A percentile compares a stretch with the other conserved stretches of the same genome.
Evolutionary conservation across 179 eudicot species (phyloP).

Genomic region (Silene coronaria): DNA sequence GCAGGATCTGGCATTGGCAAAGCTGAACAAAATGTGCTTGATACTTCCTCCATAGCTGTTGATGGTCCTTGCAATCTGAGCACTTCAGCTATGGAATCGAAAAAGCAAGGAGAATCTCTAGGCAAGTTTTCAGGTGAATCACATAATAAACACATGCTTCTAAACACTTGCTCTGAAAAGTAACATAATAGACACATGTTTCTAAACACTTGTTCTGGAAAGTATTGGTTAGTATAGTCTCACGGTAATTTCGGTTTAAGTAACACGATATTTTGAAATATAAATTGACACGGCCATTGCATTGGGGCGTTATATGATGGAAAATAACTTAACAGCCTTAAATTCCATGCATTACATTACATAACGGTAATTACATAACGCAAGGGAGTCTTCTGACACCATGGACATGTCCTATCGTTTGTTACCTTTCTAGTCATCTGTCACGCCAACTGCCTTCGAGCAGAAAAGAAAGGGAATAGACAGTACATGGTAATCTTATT

Average conservation of each 20-base stretch:
- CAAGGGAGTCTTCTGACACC: not conserved
- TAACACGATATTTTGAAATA: too few species aligned
- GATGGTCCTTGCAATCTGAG: not conserved
- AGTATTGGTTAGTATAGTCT: not conserved
- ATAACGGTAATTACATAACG: not conserved
- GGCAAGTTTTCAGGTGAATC: not conserved
- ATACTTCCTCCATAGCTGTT: not conserved
- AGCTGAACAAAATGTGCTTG: not conserved
- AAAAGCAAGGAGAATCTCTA: not conserved
- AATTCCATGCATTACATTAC: not conserved
- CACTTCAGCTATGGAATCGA: not conserved
- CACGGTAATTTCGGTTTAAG: too few species aligned
- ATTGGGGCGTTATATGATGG: too few species aligned
- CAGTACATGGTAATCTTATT: not conserved
- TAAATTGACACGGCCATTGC: too few species aligned
- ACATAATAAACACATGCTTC: not conserved
- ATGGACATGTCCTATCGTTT: not conserved
- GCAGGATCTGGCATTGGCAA: not conserved
- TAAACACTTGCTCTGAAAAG: too few species aligned
- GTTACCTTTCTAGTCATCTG: too few species aligned
- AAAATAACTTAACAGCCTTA: not conserved
- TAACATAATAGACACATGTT: not conserved
- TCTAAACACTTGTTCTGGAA: not conserved
- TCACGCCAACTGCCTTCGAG: too few species aligned
- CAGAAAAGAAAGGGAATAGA: not conserved